Base-by-base conservation (phyloP, 2,329 filamentous ascomycete genomes). In the Fusarium nematophilum region DNA sequence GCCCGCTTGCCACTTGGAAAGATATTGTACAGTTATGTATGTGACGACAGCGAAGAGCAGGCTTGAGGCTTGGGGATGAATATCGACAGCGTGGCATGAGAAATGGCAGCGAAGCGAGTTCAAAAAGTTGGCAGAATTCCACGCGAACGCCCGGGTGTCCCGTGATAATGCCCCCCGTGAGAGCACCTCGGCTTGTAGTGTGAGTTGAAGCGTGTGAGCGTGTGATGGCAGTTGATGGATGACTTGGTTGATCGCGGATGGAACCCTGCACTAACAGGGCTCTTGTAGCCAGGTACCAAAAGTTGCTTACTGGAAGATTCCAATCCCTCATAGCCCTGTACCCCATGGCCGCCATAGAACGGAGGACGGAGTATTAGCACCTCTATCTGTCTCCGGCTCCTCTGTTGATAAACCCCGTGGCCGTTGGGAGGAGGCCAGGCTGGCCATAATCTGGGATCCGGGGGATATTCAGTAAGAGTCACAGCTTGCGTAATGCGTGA, bases 401-500 rank as follows among this genome's bases (percentile, higher is more conserved):
- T 37, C 25, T 25, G 25, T 26, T n/a, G 26, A 31, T 23, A 43
- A 54, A 48, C 44, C 25, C 31, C 45, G 54, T 30, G 25, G 37
- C 21, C 34, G 49, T 58, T 54, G 49, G 54, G 37, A 45, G 44
- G 38, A 49, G 48, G 47, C 39, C 57, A 65, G 47, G 38, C 37
- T 67, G 55, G 42, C 50, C 45, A 31, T 31, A 47, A 34, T 26
- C 34, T 4, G 6, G 29, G 17, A 26, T 30, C 30, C 23, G 21
- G 25, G 25, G 11, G 18, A 13, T 30, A n/a, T n/a, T n/a, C 18
- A 29, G 9, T 10, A 56, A 52, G 63, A 68, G 59, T 64, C 65
- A 61, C 45, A 62, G 57, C 59, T 64, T 68, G 65, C 62, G 57
- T 66, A 64, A 66, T 60, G 48, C 36, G 60, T 43, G 60, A 64